Base-by-base conservation (phyloP, 768 basidiomycete genomes). In the Panellus pusillus region DNA sequence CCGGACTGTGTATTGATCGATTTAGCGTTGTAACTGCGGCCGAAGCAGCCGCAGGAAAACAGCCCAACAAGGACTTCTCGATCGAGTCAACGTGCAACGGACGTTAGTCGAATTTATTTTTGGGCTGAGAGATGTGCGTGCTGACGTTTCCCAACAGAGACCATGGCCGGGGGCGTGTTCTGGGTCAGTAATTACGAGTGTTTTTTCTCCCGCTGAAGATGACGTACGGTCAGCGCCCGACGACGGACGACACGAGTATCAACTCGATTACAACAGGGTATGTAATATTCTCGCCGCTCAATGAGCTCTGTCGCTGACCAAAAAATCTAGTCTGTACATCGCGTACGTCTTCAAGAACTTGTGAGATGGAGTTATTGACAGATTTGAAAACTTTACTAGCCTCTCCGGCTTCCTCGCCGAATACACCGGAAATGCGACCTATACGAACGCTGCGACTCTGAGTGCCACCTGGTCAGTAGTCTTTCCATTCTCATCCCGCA, bases 141-240 rank as follows among this genome's bases (percentile, higher is more conserved):
- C 37, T 50, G 40, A 52, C 32, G 9, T 3, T 35, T 35, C 17
- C 53, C 35, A 17, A 14, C 52, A 78, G 76, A 63, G 18, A 74
- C 76, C 12, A 81, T 80, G 78, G 77, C 74, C 6, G 80, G 80
- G 2, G 79, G 77, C 9, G 80, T 82, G 15, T 83, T 82, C 60
- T 81, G 80, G 79, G 79, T 79, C 57, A 43, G 68, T 48, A 24
- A 24, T 24, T 6, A 24, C 24, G 3, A 24, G 24, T 24, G 24
- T n/a, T 42, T 38, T 9, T 35, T 44, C 32, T 4, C 18, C 18
- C 6, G 9, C 1, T 31, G 27, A 31, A 24, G 24, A 24, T 12
- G 28, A 13, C 17, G 18, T 17, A 45, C 31, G 4, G 20, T 40
- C 47, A 80, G 79, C 70, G 78, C 15, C 77, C 79, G 4, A 74